These are phyloP conservation scores for Neurospora cerealis DNA, from an alignment of 495 filamentous ascomycete genomes.

Conservation along the genomic window DNA sequence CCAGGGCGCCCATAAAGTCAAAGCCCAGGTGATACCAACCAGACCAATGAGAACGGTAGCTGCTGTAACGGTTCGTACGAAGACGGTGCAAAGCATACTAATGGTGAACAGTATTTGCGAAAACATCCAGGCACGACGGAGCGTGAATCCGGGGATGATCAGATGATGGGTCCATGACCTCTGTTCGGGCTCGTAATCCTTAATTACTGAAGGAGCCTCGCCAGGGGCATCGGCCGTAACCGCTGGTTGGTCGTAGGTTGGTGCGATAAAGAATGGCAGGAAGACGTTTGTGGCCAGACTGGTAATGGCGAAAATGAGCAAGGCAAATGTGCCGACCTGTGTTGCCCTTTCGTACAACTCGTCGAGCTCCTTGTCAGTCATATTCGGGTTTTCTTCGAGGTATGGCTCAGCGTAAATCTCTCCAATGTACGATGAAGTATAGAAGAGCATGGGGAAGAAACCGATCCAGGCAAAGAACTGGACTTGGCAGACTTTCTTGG, in stretches of 20 bases:
- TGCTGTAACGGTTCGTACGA: slow-evolving; percentile 53
- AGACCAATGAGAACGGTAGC: slow-evolving; percentile 67
- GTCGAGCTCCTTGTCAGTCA: slow-evolving; percentile 65
- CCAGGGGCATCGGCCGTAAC: slow-evolving; percentile 12
- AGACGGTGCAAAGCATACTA: slow-evolving; percentile 71
- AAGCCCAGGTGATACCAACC: slow-evolving; percentile 78
- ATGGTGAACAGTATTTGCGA: slow-evolving; percentile 69
- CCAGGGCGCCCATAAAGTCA: slow-evolving; percentile 87
- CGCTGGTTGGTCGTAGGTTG: slow-evolving; percentile 49
- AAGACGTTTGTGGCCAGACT: slow-evolving; percentile 70
- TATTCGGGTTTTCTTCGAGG: slow-evolving; percentile 62
- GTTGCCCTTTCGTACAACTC: slow-evolving; percentile 73
- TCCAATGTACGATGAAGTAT: slow-evolving; percentile 83
- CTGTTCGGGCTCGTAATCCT: slow-evolving; percentile 20
- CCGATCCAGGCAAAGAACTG: slow-evolving; percentile 89
- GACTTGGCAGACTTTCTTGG: slow-evolving; percentile 71
- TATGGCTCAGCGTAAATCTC: slow-evolving; percentile 80
- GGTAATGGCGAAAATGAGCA: slow-evolving; percentile 78
- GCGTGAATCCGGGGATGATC: slow-evolving; percentile 68
- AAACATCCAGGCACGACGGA: slow-evolving; percentile 76
- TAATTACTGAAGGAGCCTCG: slow-evolving; percentile 7
- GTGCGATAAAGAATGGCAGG: slow-evolving; percentile 71
- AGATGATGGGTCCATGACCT: slow-evolving; percentile 44
- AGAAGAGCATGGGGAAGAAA: slow-evolving; percentile 93
- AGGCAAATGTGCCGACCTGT: slow-evolving; percentile 68